Conservation (phyloP, 2,329 filamentous ascomycete species). For the Aschersonia sp. region DNA sequence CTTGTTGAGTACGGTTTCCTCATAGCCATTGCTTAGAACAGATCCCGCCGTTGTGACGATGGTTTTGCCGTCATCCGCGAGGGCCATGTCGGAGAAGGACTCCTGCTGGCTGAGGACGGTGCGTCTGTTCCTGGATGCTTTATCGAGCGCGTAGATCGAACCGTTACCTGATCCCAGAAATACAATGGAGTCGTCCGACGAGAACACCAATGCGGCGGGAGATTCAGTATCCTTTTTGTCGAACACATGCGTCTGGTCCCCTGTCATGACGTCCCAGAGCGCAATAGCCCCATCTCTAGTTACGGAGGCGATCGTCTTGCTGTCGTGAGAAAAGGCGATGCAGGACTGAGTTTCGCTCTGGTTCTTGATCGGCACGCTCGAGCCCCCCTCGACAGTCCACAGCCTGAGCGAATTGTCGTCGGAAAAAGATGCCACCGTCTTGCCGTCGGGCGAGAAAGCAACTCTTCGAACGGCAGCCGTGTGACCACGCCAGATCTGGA, state of each 20-base stretch:
- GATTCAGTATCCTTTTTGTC: conserved; percentile 1
- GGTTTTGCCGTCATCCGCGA: conserved; percentile 2
- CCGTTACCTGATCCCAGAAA: conserved; percentile 3
- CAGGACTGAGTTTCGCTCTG: conserved; percentile 5
- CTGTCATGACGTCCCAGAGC: conserved; percentile 6
- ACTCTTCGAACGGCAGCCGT: conserved; percentile 2
- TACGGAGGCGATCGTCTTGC: conserved; percentile 6
- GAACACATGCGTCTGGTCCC: conserved; percentile 2
- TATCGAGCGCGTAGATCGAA: conserved; percentile 4
- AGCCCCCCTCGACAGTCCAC: conserved; percentile 6
- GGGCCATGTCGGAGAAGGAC: conserved; percentile 4
- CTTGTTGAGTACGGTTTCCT: conserved; percentile 2
- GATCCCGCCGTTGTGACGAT: conserved; percentile 5
- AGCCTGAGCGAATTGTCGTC: conserved; percentile 6
- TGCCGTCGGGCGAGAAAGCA: conserved; percentile 9
- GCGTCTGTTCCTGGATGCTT: conserved; percentile 1
- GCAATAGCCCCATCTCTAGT: conserved; percentile 5
- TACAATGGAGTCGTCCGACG: conserved; percentile 2
- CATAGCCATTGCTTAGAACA: background rate
- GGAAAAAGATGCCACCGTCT: conserved; percentile 8
- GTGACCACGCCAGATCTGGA: conserved; percentile 10
- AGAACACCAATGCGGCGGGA: conserved; percentile 3
- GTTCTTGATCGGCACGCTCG: conserved; percentile 7
- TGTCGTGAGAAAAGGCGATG: conserved; percentile 8
- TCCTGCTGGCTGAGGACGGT: conserved; percentile 4